These are phyloP conservation scores for Boletus reticuloceps DNA, from an alignment of 768 basidiomycete genomes.

Conservation along the genomic window DNA sequence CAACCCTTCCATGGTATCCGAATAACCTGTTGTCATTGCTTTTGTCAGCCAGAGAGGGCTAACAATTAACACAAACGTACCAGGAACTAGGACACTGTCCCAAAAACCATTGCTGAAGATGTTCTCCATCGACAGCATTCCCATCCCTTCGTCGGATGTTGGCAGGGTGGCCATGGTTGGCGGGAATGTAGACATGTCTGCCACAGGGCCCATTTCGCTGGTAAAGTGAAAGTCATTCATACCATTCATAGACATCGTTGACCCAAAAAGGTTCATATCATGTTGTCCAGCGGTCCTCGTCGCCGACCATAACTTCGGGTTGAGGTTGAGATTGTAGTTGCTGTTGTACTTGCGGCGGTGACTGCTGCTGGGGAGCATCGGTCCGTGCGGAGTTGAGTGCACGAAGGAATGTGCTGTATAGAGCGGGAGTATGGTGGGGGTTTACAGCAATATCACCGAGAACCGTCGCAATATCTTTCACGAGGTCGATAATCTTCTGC, in stretches of 20 bases:
- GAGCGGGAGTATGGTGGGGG: constrained; percentile 81
- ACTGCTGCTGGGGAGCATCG: constrained; percentile 28
- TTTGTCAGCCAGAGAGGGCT: constrained; percentile 2
- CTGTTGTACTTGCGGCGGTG: constrained; percentile 11
- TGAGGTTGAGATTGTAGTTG: constrained; percentile 13
- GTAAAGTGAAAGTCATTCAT: constrained; percentile 64
- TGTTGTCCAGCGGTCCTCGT: constrained; percentile 20
- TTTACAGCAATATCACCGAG: constrained; percentile 78
- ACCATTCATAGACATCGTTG: constrained; percentile 20
- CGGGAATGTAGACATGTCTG: constrained; percentile 81
- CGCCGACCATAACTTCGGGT: constrained; percentile 16
- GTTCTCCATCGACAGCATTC: constrained; percentile 75
- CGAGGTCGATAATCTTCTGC: constrained; percentile 63
- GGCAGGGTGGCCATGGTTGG: constrained; percentile 74
- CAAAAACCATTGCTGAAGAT: constrained; percentile 79
- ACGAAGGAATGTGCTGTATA: constrained; percentile 83
- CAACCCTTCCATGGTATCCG: constrained; percentile 76
- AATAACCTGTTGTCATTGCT: constrained; percentile 53
- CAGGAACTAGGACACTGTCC: constrained; percentile 86
- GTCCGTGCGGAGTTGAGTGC: constrained; percentile 62
- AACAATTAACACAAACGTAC: constrained; percentile 39
- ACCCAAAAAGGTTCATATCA: constrained; percentile 30
- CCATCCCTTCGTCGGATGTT: constrained; percentile 37
- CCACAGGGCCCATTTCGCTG: constrained; percentile 82
- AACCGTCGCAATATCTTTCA: constrained; percentile 77